A percentile compares a stretch with the other conserved stretches of the same genome.
Conservation (phyloP, 2,329 filamentous ascomycete genomes). For the Achaetomium macrosporum region DNA sequence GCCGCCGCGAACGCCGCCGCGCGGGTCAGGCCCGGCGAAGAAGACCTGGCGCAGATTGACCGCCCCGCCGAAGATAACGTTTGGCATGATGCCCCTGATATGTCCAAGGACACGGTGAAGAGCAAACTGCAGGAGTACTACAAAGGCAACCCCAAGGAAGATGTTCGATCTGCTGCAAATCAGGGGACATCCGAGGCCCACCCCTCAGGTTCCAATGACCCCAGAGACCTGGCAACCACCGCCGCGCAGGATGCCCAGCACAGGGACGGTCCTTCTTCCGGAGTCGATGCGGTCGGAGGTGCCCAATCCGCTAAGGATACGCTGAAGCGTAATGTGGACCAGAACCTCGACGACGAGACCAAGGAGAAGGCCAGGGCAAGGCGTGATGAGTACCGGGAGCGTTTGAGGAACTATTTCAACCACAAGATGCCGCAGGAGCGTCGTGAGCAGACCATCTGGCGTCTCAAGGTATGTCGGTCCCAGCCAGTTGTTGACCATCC, state of each 20-base stretch:
- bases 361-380: conserved; percentile 41
- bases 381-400: conserved; percentile 34
- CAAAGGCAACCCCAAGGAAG: conserved; percentile 48
- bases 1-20: conserved; percentile 73
- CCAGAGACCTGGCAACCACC: conserved; percentile 44
- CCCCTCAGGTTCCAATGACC: conserved; percentile 48
- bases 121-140: conserved; percentile 60
- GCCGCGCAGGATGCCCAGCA: conserved; percentile 42
- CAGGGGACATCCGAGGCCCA: conserved; percentile 54
- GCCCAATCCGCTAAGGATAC: conserved; percentile 38
- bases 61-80: conserved; percentile 81
- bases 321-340: conserved; percentile 50
- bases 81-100: conserved; percentile 82
- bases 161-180: conserved; percentile 54
- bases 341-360: conserved; percentile 62
- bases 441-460: conserved; percentile 84
- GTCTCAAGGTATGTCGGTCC: conserved; percentile 53
- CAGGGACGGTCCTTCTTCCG: conserved; percentile 34
- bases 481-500: background rate
- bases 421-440: conserved; percentile 89
- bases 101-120: conserved; percentile 65
- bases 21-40: conserved; percentile 70
- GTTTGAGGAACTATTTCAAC: conserved; percentile 66
- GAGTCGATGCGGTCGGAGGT: conserved; percentile 47
- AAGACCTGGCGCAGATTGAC: conserved; percentile 72